These are phyloP conservation scores for Boletellus ananas DNA, from an alignment of 768 basidiomycete genomes.

Conservation along the genomic window DNA sequence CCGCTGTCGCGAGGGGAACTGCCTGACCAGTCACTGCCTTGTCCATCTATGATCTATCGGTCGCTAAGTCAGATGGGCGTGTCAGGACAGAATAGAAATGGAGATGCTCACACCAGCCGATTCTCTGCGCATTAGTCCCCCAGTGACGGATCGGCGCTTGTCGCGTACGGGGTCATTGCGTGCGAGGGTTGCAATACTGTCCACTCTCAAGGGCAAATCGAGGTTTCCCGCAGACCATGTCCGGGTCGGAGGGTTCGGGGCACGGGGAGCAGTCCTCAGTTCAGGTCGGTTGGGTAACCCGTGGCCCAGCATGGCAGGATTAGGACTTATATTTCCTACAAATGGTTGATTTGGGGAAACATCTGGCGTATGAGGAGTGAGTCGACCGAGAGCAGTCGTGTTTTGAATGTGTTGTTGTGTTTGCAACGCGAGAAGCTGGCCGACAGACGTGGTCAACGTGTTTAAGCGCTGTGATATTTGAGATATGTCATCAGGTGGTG, in stretches of 20 bases:
- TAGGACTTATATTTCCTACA: conserved; percentile 36
- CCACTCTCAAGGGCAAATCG: conserved; percentile 63
- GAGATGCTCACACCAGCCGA: conserved; percentile 59
- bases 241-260: conserved; percentile 67
- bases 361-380: conserved; percentile 37
- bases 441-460: conserved; percentile 78
- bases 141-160: conserved; percentile 72
- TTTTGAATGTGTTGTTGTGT: conserved; percentile 66
- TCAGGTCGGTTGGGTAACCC: conserved; percentile 65
- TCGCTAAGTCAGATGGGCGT: conserved; percentile 14
- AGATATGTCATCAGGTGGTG: conserved; percentile 65
- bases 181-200: conserved; percentile 36
- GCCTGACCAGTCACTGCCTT: conserved; percentile 53
- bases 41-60: conserved; percentile 50
- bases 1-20: conserved; percentile 64
- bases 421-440: conserved; percentile 77
- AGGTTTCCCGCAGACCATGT: conserved; percentile 84
- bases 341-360: conserved; percentile 42
- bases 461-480: conserved; percentile 76
- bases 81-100: neutral
- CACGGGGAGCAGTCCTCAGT: conserved; percentile 53
- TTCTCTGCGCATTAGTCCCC: conserved; percentile 64
- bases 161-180: conserved; percentile 46
- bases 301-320: conserved; percentile 47
- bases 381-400: conserved; percentile 33